These are phyloP conservation scores for Leccinum subgranulosum DNA, from an alignment of 768 basidiomycete genomes.

Conservation along the genomic window DNA sequence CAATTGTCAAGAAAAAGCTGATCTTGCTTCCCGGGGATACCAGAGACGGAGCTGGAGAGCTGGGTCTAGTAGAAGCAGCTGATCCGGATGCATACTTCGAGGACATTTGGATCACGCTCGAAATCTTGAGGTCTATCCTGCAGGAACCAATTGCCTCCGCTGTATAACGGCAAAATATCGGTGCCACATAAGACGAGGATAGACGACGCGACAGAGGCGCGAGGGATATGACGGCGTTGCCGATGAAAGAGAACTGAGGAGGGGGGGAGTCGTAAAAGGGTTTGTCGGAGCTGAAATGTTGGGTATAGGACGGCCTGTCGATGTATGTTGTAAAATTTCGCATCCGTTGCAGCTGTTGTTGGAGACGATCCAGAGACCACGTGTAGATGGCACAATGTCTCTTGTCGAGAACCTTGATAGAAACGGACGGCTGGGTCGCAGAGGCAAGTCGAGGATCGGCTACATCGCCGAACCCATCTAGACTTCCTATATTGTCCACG, in stretches of 20 bases:
- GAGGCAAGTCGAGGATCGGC: slow-evolving; percentile 77
- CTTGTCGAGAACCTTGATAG: slow-evolving; percentile 89
- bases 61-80: slow-evolving; percentile 63
- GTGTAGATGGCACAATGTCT: slow-evolving; percentile 82
- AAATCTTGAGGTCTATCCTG: slow-evolving; percentile 78
- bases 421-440: slow-evolving; percentile 76
- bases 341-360: slow-evolving; percentile 90
- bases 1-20: slow-evolving; percentile 80
- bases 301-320: slow-evolving; percentile 88
- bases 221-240: slow-evolving; percentile 79
- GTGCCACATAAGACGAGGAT: slow-evolving; percentile 71
- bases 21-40: slow-evolving; percentile 78
- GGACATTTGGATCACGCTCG: slow-evolving; percentile 59
- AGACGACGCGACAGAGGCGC: slow-evolving; percentile 75
- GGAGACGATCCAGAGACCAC: slow-evolving; percentile 88
- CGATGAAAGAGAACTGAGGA: slow-evolving; percentile 90
- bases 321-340: slow-evolving; percentile 87
- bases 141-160: slow-evolving; percentile 96
- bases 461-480: slow-evolving; percentile 92
- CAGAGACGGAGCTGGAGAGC: slow-evolving; percentile 67
- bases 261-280: slow-evolving; percentile 89
- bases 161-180: slow-evolving; percentile 92
- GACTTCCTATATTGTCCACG: slow-evolving; percentile 79
- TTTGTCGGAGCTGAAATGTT: slow-evolving; percentile 91
- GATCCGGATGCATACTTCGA: slow-evolving; percentile 61